Evolutionary conservation across 352 stramenopile species (phyloP).

Genomic region (Peronospora farinosa): DNA sequence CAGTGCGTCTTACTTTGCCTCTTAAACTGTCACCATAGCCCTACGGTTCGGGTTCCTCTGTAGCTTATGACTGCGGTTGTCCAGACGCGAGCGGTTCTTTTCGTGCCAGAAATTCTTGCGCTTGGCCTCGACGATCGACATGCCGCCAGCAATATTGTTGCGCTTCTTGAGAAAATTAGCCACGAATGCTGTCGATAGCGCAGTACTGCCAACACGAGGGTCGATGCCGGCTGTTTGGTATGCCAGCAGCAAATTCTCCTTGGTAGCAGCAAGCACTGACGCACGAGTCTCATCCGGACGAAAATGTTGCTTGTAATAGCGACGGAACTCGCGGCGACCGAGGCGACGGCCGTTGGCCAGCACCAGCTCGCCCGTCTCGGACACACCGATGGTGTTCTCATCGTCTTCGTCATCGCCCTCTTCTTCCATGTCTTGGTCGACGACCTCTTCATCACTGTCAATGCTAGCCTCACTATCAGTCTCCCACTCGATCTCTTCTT

Average conservation of each 20-base stretch:
- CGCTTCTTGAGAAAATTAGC: conserved; percentile 76
- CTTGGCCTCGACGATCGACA: conserved; percentile 64
- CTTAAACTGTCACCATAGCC: conserved; percentile 75
- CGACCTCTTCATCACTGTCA: conserved; percentile 64
- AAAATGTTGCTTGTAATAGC: conserved; percentile 89
- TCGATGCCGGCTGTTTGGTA: conserved; percentile 73
- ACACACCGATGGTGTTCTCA: conserved; percentile 62
- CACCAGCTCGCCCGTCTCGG: conserved; percentile 85
- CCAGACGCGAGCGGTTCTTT: conserved; percentile 74
- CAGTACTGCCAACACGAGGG: conserved; percentile 44
- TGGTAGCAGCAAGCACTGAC: conserved; percentile 70
- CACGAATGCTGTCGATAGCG: conserved; percentile 71
- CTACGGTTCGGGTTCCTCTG: conserved; percentile 78
- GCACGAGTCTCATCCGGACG: conserved; percentile 67
- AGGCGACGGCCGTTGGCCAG: conserved; percentile 77
- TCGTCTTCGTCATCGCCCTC: conserved; percentile 45
- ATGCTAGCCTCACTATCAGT: conserved; percentile 77
- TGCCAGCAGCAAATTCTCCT: conserved; percentile 66
- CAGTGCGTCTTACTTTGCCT: conserved; percentile 16
- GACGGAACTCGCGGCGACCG: conserved; percentile 82
- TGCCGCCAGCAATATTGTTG: conserved; percentile 75
- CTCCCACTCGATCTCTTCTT: conserved; percentile 62
- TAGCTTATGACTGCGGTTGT: conserved; percentile 80
- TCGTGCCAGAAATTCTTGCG: conserved; percentile 67
- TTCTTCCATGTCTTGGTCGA: conserved; percentile 43